Base-by-base conservation (phyloP, 169 alveolate species). In the Plasmodium vivax region DNA sequence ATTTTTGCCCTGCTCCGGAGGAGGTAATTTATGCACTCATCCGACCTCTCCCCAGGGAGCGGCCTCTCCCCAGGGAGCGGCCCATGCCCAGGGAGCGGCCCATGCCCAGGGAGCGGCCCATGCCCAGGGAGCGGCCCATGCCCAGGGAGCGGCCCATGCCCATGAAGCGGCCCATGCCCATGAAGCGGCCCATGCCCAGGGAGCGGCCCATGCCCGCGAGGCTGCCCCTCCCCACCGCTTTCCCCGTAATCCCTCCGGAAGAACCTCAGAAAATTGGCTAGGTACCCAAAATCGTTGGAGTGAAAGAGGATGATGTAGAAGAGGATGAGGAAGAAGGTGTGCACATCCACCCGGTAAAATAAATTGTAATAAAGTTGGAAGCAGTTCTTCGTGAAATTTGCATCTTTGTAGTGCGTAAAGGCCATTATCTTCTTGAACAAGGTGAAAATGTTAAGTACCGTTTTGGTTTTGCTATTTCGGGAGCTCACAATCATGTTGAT, bases 371-470 rank as follows among this genome's bases (percentile, higher is more conserved):
- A 90, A 14, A 90, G 51, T 38, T 90, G 91, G 12, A 90, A 58
- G 82, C 94, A 79, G 51, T 90, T 90, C 34, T 90, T 79, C 23
- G 94, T 90, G 34, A 90, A 90, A 74, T 90, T 90, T 14, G 16
- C 34, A 80, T 90, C 94, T 27, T 90, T 90, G 82, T 90, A 38
- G 2, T 90, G 62, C 19, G 91, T 80, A 36, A 23, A 36, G 43
- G 77, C 30, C 41, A 90, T 38, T 23, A 90, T 90, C 6, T 27
- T 56, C 72, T 90, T 90, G 72, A 58, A 90, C 43, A 90, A 7
- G 51, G 71, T 90, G 43, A 36, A 90, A 34, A 90, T 80, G 34
- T 90, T 80, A 23, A 90, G 6, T 62, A 90, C 73, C 10, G 36
- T 47, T 32, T 90, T 90, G 47, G 56, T 90, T 47, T 27, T 58